Percentiles rank a stretch among this genome's conserved stretches.
phyloP scores from a whole-genome alignment of 129 eudicot genomes.

The Artemisia tridentata region DNA sequence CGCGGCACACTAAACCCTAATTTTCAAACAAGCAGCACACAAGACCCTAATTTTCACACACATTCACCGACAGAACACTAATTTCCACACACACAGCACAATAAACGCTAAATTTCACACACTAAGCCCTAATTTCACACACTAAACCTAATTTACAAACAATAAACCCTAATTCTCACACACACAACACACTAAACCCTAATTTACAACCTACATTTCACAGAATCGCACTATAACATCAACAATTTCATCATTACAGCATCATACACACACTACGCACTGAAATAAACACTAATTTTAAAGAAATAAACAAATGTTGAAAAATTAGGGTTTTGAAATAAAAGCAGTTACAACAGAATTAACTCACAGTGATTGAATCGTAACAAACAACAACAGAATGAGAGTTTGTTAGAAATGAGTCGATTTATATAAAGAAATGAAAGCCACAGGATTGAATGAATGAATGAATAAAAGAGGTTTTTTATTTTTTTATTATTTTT shows the following conservation, averaged over 20 bases:
- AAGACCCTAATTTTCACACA: neutral
- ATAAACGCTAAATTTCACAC: constrained; percentile 25
- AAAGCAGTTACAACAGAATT: constrained; percentile 2
- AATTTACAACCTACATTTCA: neutral
- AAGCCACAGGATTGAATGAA: constrained; percentile 64
- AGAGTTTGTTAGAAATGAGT: constrained; percentile 6
- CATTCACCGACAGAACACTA: constrained; percentile 36
- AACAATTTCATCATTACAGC: neutral
- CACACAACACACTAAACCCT: constrained; percentile 11
- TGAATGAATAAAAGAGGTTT: constrained; percentile 27
- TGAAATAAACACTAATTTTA: neutral
- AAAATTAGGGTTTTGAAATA: constrained; percentile 27
- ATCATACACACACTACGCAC: constrained; percentile 9
- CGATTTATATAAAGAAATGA: constrained; percentile 26
- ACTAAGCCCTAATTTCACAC: constrained; percentile 19
- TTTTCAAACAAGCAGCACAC: no score
- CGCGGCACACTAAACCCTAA: no score
- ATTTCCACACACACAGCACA: constrained; percentile 12
- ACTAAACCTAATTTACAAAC: neutral
- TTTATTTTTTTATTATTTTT: neutral
- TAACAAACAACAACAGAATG: constrained; percentile 11
- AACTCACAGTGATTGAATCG: constrained; percentile 41
- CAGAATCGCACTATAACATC: neutral
- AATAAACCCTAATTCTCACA: constrained; percentile 12
- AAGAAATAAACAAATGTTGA: constrained; percentile 2